A percentile compares a stretch with the other conserved stretches of the same genome.
phyloP scores from a whole-genome alignment of 1,139 yeast genomes.

The Suhomyces panamericanus region DNA sequence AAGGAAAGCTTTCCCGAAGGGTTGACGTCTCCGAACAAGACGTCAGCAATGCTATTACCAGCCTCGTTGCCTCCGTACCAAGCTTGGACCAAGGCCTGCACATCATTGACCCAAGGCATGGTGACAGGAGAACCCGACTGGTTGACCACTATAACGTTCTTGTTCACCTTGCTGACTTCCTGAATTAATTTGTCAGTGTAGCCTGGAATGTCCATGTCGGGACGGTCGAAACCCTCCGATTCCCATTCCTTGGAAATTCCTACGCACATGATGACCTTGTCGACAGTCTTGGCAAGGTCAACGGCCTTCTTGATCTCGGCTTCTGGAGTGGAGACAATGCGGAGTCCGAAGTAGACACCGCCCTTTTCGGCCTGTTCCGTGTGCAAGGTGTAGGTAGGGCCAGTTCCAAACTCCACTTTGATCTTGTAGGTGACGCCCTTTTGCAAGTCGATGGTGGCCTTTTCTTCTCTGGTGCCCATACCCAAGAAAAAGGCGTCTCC shows the following conservation, averaged over 20 bases:
- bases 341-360: constrained; percentile 34
- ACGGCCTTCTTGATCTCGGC: constrained; percentile 40
- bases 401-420: constrained; percentile 54
- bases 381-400: constrained; percentile 39
- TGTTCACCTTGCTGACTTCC: constrained; percentile 18
- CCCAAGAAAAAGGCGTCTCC: constrained; percentile 51
- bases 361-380: constrained; percentile 28
- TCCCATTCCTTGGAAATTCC: constrained; percentile 52
- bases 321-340: constrained; percentile 23
- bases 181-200: constrained; percentile 17
- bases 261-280: constrained; percentile 46
- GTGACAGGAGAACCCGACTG: constrained; percentile 23
- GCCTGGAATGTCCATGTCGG: constrained; percentile 30
- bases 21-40: constrained; percentile 28
- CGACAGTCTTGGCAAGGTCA: constrained; percentile 44
- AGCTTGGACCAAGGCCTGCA: constrained; percentile 20
- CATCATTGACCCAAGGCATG: constrained; percentile 21
- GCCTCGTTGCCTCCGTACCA: constrained; percentile 27
- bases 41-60: constrained; percentile 31
- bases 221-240: constrained; percentile 49
- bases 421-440: constrained; percentile 47
- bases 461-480: constrained; percentile 52
- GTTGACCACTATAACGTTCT: constrained; percentile 20
- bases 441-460: constrained; percentile 36
- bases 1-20: constrained; percentile 35